phyloP scores from a whole-genome alignment of 2,329 filamentous ascomycete genomes.

The Leptographium galeiforme region DNA sequence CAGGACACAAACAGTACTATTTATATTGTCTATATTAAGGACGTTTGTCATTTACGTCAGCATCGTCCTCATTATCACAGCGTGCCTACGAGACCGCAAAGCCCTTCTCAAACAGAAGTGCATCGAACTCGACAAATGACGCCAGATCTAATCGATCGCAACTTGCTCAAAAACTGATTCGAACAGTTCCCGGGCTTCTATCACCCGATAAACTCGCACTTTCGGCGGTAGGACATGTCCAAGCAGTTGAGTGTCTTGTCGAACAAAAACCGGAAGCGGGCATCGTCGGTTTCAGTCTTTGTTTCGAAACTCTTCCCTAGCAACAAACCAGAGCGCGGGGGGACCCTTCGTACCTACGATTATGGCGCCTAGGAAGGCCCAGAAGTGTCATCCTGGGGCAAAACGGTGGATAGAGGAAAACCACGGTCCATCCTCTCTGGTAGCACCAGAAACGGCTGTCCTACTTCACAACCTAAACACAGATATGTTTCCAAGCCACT shows the following conservation, averaged over 20 bases:
- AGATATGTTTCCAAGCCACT: not conserved
- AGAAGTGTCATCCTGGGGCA: not conserved
- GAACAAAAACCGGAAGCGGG: not conserved
- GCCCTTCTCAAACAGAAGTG: no score
- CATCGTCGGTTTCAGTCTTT: slow-evolving; percentile 13
- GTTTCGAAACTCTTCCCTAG: slow-evolving; percentile 33
- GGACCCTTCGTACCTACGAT: slow-evolving; percentile 24
- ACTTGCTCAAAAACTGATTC: not conserved
- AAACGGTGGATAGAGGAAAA: not conserved
- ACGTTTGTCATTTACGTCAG: no score
- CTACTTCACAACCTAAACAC: not conserved
- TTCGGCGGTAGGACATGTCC: not conserved
- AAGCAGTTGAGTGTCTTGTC: not conserved
- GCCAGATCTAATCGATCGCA: no score
- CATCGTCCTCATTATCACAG: no score
- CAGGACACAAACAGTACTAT: no score
- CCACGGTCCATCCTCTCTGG: not conserved
- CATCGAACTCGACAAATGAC: not conserved
- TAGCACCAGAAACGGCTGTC: not conserved
- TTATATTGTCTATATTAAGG: no score
- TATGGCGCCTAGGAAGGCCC: slow-evolving; percentile 7
- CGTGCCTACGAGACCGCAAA: no score
- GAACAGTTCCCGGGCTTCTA: not conserved
- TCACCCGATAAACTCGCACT: not conserved
- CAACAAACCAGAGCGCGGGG: slow-evolving; percentile 34